Evolutionary conservation across 78 protist genomes (phyloP).

Genomic region (Chrysochromulina tobinii): DNA sequence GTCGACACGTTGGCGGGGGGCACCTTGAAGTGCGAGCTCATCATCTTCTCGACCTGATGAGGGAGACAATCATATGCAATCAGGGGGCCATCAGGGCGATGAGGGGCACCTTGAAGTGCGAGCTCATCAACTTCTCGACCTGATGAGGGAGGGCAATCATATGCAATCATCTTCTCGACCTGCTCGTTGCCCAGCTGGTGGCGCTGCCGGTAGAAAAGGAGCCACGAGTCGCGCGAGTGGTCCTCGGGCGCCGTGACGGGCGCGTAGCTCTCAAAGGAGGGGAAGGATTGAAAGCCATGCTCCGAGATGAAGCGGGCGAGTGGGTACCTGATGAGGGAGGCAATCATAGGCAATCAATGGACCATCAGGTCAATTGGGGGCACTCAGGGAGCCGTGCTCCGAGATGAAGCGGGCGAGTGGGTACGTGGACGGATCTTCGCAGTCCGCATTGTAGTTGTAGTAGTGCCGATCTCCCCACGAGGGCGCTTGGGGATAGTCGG

Average conservation of each 20-base stretch:
- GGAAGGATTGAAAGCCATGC: slow-evolving; percentile 80
- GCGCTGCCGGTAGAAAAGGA: slow-evolving; percentile 8
- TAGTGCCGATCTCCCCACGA: slow-evolving; percentile 66
- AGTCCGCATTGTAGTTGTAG: neutral
- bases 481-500: neutral
- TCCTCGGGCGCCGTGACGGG: neutral
- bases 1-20: neutral
- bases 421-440: neutral
- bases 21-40: neutral
- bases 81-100: no score
- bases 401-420: slow-evolving; percentile 38
- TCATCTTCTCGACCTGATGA: neutral
- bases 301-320: slow-evolving; percentile 59
- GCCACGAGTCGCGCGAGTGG: neutral
- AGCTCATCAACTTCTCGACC: neutral
- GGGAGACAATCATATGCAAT: no score
- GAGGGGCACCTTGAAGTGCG: neutral
- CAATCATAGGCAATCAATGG: no score
- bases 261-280: neutral
- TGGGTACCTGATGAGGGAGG: neutral
- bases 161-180: neutral
- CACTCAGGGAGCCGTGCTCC: slow-evolving; percentile 48
- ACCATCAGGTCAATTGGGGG: no score
- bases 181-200: slow-evolving; percentile 27
- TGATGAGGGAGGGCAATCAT: no score